Evolutionary conservation across 495 filamentous ascomycete species (phyloP).

Genomic region (Xylaria bambusicola): DNA sequence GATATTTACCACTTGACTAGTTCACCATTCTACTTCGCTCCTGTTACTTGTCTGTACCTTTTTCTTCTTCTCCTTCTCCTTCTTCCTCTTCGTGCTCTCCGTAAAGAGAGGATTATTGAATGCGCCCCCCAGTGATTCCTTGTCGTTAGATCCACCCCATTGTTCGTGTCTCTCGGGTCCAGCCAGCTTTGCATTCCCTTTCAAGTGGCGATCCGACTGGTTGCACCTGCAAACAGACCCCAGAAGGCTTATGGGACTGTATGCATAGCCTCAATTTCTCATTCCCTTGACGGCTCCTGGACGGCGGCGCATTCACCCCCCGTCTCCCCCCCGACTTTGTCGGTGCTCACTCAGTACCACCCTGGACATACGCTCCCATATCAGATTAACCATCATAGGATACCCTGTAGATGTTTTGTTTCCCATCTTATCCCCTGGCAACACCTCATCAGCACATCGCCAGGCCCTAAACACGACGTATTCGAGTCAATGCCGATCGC

Average conservation of each 20-base stretch:
- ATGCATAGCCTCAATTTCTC: constrained; percentile 12
- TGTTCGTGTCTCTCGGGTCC: not conserved
- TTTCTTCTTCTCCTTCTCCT: too few species aligned
- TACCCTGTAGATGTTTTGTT: not conserved
- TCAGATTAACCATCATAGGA: not conserved
- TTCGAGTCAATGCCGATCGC: not conserved
- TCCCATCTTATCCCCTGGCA: not conserved
- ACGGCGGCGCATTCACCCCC: not conserved
- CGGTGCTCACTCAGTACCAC: not conserved
- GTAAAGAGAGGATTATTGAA: too few species aligned
- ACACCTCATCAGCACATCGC: not conserved
- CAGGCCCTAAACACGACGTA: too few species aligned
- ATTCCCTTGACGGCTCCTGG: constrained; percentile 2
- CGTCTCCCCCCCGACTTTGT: not conserved
- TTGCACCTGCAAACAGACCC: constrained; percentile 9
- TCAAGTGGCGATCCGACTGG: constrained; percentile 7
- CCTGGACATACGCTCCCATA: not conserved
- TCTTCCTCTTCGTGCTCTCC: too few species aligned
- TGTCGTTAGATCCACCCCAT: not conserved
- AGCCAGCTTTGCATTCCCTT: not conserved
- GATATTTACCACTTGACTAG: too few species aligned
- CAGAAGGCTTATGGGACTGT: constrained; percentile 8
- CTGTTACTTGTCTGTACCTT: not conserved
- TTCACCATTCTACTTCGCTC: constrained; percentile 1
- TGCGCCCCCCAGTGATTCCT: not conserved